These are phyloP conservation scores for Clitopilus passeckerianus DNA, from an alignment of 768 basidiomycete species.

Conservation along the genomic window DNA sequence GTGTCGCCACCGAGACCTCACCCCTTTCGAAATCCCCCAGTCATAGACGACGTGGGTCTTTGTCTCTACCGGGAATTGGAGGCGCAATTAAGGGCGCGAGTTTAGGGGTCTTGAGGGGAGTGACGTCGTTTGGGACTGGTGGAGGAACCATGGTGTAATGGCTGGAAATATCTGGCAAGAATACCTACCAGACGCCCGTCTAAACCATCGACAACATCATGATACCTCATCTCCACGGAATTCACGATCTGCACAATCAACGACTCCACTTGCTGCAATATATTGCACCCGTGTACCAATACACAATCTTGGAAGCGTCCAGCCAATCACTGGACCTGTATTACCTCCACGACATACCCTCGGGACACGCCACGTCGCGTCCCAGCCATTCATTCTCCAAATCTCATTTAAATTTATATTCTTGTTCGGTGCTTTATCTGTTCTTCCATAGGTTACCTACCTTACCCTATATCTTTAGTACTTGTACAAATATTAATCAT, in stretches of 20 bases:
- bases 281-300: not conserved
- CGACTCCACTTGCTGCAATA: not conserved
- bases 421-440: not conserved
- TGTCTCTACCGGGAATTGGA: constrained; percentile 10
- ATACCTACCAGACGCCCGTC: too few species aligned
- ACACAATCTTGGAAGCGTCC: too few species aligned
- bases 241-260: not conserved
- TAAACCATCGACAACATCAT: too few species aligned
- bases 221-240: not conserved
- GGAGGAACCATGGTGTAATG: constrained; percentile 2
- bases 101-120: constrained; percentile 12
- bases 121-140: constrained; percentile 9
- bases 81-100: constrained; percentile 13
- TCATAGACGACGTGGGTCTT: constrained; percentile 7
- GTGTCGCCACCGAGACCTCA: not conserved
- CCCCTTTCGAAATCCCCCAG: not conserved
- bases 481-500: not conserved
- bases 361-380: not conserved
- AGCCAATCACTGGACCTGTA: not conserved
- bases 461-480: not conserved
- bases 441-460: not conserved
- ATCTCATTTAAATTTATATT: too few species aligned
- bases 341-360: not conserved
- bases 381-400: not conserved
- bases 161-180: not conserved